phyloP scores from a whole-genome alignment of 148 eudicot species.

The Mesembryanthemum crystallinum region DNA sequence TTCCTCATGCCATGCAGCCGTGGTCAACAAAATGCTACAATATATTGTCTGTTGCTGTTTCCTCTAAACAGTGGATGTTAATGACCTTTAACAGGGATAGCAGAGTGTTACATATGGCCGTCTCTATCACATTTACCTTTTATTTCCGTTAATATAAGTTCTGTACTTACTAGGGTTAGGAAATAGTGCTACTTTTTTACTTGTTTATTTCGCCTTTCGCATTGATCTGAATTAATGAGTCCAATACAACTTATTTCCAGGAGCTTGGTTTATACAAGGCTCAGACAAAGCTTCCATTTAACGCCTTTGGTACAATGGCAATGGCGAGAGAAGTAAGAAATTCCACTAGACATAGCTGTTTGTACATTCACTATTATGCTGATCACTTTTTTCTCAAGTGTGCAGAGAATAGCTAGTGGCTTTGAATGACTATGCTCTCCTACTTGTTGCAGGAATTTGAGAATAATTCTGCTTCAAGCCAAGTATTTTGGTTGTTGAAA shows the following conservation, averaged over 20 bases:
- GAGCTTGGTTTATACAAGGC: slow-evolving; percentile 98
- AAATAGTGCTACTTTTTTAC: not conserved
- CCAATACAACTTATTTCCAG: slow-evolving; percentile 32
- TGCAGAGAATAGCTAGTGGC: not conserved
- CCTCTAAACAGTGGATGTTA: not conserved
- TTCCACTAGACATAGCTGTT: not conserved
- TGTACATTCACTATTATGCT: not conserved
- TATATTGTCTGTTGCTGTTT: too few species aligned
- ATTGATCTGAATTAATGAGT: not conserved
- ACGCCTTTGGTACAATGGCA: slow-evolving; percentile 99
- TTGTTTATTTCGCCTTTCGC: not conserved
- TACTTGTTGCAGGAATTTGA: slow-evolving; percentile 72
- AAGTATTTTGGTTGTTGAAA: slow-evolving; percentile 91
- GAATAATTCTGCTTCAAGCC: slow-evolving; percentile 89
- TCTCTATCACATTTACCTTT: not conserved
- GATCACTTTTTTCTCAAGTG: not conserved
- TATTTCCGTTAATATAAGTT: not conserved
- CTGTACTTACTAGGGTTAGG: not conserved
- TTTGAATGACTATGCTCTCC: slow-evolving; percentile 1
- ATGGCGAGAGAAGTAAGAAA: slow-evolving; percentile 94
- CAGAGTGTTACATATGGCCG: not conserved
- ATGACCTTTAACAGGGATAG: not conserved
- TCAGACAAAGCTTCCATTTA: slow-evolving; percentile 95
- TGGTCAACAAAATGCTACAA: too few species aligned
- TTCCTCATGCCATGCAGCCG: too few species aligned